A percentile compares a stretch with the other conserved stretches of the same genome.
Conservation (phyloP, 1,139 yeast genomes). For the Spencermartinsiella ligniputridi region DNA sequence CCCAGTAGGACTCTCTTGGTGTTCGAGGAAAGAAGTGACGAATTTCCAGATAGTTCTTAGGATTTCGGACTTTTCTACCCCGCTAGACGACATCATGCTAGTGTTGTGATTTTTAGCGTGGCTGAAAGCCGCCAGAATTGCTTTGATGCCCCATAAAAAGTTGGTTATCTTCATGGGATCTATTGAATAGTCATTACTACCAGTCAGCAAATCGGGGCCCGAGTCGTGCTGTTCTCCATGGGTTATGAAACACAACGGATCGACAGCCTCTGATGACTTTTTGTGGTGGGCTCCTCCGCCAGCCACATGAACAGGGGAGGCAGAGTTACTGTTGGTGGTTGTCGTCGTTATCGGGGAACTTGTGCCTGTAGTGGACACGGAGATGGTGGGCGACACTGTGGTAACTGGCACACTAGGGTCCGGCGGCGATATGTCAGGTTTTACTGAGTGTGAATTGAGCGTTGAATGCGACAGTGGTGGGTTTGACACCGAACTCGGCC, state of each 20-base stretch:
- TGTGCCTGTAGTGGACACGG: neutral
- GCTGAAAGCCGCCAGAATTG: constrained; percentile 20
- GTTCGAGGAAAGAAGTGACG: constrained; percentile 17
- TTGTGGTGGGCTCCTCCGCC: neutral
- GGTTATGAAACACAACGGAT: neutral
- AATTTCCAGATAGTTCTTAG: constrained; percentile 22
- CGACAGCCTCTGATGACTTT: neutral
- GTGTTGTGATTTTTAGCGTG: constrained; percentile 17
- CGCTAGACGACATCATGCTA: constrained; percentile 9
- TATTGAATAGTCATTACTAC: neutral
- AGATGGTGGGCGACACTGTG: neutral
- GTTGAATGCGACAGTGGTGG: neutral
- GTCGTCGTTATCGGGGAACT: neutral
- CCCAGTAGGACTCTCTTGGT: constrained; percentile 4
- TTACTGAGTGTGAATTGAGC: no score
- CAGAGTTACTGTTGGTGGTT: neutral
- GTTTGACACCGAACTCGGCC: neutral
- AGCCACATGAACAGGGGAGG: neutral
- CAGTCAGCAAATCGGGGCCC: neutral
- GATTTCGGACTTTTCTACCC: constrained; percentile 13
- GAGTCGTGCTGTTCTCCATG: neutral
- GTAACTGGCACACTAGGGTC: neutral
- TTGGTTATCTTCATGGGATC: constrained; percentile 16
- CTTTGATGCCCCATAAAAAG: constrained; percentile 24
- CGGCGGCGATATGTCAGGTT: no score